Conservation (phyloP, 2,329 filamentous ascomycete species). For the Verticillium dahliae region DNA sequence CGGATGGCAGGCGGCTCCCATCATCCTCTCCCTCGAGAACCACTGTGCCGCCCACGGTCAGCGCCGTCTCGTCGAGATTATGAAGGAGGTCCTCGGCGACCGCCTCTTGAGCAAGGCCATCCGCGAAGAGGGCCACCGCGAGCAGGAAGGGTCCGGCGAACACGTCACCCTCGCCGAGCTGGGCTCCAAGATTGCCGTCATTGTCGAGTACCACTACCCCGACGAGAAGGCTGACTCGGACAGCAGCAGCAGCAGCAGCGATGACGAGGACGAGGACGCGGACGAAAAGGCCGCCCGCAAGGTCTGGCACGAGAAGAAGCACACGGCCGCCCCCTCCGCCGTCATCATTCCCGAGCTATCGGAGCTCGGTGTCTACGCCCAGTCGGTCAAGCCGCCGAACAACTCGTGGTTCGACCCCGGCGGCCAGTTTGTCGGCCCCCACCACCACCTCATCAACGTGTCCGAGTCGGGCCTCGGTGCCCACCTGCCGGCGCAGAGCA, state of each 20-base stretch:
- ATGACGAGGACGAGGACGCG: slow-evolving; percentile 27
- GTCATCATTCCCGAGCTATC: slow-evolving; percentile 59
- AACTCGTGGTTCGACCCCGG: slow-evolving; percentile 56
- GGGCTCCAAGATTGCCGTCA: slow-evolving; percentile 57
- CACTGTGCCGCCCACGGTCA: slow-evolving; percentile 57
- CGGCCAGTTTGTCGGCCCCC: slow-evolving; percentile 46
- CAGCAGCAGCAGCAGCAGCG: slow-evolving; percentile 23
- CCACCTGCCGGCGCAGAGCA: slow-evolving; percentile 38
- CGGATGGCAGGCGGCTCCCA: slow-evolving; percentile 42
- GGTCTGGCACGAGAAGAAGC: slow-evolving; percentile 45
- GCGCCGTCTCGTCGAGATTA: slow-evolving; percentile 55
- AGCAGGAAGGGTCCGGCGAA: slow-evolving; percentile 42
- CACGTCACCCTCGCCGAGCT: slow-evolving; percentile 55
- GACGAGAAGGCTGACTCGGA: slow-evolving; percentile 35
- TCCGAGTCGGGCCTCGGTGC: slow-evolving; percentile 53
- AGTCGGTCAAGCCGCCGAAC: slow-evolving; percentile 61
- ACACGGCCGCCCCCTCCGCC: slow-evolving; percentile 36
- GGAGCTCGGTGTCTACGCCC: slow-evolving; percentile 60
- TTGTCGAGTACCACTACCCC: slow-evolving; percentile 60
- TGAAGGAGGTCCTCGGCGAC: slow-evolving; percentile 56
- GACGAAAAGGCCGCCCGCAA: slow-evolving; percentile 40
- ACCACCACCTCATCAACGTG: slow-evolving; percentile 63
- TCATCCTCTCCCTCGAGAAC: slow-evolving; percentile 62
- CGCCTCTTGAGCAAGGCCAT: slow-evolving; percentile 52
- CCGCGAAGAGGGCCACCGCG: slow-evolving; percentile 46